phyloP scores from a whole-genome alignment of 768 basidiomycete species.

The Cystoderma amianthinum region DNA sequence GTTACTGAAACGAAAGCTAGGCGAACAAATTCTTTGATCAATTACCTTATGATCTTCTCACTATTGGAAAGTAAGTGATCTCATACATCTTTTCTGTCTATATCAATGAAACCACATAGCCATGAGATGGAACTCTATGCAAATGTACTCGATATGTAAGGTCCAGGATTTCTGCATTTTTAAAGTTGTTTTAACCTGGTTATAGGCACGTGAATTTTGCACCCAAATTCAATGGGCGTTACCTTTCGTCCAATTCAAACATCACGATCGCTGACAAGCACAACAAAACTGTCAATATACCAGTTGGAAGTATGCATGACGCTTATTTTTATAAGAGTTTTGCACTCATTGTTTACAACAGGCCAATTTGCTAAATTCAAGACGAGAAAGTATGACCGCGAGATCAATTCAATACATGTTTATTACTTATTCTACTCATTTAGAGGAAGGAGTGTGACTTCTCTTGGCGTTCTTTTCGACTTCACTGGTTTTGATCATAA shows the following conservation, averaged over 20 bases:
- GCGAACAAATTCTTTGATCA: conserved; percentile 68
- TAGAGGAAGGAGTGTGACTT: conserved; percentile 66
- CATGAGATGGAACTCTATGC: conserved; percentile 77
- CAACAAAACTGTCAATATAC: conserved; percentile 25
- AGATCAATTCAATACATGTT: background rate
- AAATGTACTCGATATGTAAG: conserved; percentile 58
- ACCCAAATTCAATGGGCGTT: conserved; percentile 60
- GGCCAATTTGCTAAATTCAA: conserved; percentile 66
- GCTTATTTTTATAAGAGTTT: background rate
- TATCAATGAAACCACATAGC: conserved; percentile 20
- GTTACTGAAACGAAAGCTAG: conserved; percentile 25
- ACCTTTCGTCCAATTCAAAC: conserved; percentile 81
- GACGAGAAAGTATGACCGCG: conserved; percentile 53
- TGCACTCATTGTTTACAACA: conserved; percentile 7
- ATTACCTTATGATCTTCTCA: conserved; percentile 75
- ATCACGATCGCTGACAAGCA: conserved; percentile 55
- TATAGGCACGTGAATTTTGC: conserved; percentile 58
- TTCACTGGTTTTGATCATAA: conserved; percentile 66
- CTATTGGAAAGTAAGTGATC: conserved; percentile 77
- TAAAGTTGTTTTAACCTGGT: too few relatives aligned
- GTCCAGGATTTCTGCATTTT: background rate
- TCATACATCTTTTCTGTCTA: background rate
- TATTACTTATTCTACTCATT: background rate
- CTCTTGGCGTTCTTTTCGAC: conserved; percentile 74
- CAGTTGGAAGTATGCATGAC: conserved; percentile 26